Conservation (phyloP, 768 basidiomycete species). For the Lentinus tigrinus region DNA sequence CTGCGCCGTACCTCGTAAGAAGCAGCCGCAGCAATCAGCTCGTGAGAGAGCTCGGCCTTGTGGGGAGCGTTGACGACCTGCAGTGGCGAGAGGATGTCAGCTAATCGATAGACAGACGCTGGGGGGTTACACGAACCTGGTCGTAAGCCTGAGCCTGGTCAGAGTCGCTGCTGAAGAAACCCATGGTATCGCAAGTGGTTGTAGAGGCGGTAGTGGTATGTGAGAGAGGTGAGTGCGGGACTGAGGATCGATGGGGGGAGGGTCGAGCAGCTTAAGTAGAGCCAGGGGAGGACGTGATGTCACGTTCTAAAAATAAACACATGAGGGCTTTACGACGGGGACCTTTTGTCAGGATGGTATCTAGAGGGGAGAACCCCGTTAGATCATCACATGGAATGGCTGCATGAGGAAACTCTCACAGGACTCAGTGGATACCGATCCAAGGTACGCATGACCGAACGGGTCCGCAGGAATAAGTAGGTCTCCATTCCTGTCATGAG, state of each 20-base stretch:
- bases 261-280: slow-evolving; percentile 17
- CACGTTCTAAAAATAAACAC: slow-evolving; percentile 10
- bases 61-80: slow-evolving; percentile 52
- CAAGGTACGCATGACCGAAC: background rate
- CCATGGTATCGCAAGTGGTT: slow-evolving; percentile 33
- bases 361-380: background rate
- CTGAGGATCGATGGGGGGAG: slow-evolving; percentile 11
- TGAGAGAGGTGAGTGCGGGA: slow-evolving; percentile 13
- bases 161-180: slow-evolving; percentile 42
- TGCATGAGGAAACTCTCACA: slow-evolving; percentile 1
- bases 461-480: background rate
- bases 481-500: background rate
- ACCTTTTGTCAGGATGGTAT: background rate
- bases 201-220: slow-evolving; percentile 20
- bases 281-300: slow-evolving; percentile 6
- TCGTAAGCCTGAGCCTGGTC: slow-evolving; percentile 43
- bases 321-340: slow-evolving; percentile 1
- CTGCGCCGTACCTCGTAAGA: slow-evolving; percentile 50
- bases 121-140: slow-evolving; percentile 28
- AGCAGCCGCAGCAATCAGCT: slow-evolving; percentile 67
- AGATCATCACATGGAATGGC: slow-evolving; percentile 15
- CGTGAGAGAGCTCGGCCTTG: slow-evolving; percentile 60
- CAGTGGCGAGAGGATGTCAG: background rate
- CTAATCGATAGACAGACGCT: background rate
- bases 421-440: slow-evolving; percentile 1